Conservation (phyloP, 2,329 filamentous ascomycete genomes). For the Trichoderma asperellum region DNA sequence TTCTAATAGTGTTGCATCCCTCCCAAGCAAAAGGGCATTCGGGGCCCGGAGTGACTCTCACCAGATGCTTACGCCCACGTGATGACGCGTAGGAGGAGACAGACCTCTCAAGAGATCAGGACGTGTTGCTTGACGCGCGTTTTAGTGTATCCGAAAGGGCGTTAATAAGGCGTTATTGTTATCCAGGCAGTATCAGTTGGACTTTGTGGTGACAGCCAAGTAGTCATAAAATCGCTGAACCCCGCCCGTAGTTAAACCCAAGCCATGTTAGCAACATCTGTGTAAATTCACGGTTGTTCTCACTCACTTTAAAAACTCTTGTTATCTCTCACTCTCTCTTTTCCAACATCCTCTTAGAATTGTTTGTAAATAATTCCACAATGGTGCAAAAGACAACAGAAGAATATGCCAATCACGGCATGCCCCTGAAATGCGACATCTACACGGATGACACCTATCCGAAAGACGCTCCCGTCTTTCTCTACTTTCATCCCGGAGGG, state of each 20-base stretch:
- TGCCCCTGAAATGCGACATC: slow-evolving; percentile 44
- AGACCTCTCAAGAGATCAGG: background rate
- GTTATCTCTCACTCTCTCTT: background rate
- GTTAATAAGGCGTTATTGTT: background rate
- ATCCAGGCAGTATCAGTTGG: background rate
- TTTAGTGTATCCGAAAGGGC: background rate
- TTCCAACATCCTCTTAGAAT: background rate
- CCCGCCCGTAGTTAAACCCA: background rate
- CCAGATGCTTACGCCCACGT: slow-evolving; percentile 19
- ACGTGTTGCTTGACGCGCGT: slow-evolving; percentile 11
- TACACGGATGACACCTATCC: slow-evolving; percentile 38
- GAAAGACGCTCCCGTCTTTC: slow-evolving; percentile 37
- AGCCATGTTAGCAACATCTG: background rate
- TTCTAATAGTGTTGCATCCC: background rate
- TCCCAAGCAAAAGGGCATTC: background rate
- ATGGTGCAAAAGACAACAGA: slow-evolving; percentile 39
- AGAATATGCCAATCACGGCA: slow-evolving; percentile 39
- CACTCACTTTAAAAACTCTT: too few species aligned
- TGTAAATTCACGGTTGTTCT: slow-evolving; percentile 1
- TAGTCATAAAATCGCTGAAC: background rate
- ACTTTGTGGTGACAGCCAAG: background rate
- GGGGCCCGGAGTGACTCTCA: background rate
- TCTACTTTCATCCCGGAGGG: slow-evolving; percentile 46
- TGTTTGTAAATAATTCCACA: background rate
- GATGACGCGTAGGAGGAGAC: slow-evolving; percentile 2